These are phyloP conservation scores for Taiozyma sp. DNA, from an alignment of 1,139 yeast species.

Conservation along the genomic window DNA sequence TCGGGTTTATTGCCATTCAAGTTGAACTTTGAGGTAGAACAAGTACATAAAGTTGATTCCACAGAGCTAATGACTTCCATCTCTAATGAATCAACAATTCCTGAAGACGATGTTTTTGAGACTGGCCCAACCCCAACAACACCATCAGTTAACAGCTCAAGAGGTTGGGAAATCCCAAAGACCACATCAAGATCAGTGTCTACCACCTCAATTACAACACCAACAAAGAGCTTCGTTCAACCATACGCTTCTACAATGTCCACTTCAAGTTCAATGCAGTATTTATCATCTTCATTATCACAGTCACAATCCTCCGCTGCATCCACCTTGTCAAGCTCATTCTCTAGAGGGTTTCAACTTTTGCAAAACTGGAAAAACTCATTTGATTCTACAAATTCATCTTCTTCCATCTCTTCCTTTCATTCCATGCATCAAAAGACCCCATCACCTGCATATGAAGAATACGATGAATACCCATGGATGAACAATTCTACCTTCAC, in stretches of 20 bases:
- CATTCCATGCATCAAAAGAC: conserved; percentile 10
- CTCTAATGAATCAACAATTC: conserved; percentile 2
- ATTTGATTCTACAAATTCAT: conserved; percentile 9
- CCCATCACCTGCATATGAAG: conserved; percentile 19
- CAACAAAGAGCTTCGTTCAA: conserved; percentile 12
- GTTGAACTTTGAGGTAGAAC: conserved; percentile 3
- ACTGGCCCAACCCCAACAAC: conserved; percentile 7
- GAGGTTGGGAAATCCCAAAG: conserved; percentile 13
- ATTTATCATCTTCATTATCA: conserved; percentile 21
- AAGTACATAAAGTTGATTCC: not conserved
- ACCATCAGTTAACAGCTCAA: conserved; percentile 14
- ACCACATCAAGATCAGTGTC: conserved; percentile 14
- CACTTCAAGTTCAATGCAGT: conserved; percentile 20
- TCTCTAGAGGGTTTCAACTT: conserved; percentile 21
- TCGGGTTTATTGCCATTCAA: conserved; percentile 40
- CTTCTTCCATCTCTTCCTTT: conserved; percentile 10
- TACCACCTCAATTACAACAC: conserved; percentile 17
- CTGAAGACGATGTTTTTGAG: not conserved
- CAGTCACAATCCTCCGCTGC: conserved; percentile 14
- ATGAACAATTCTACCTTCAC: conserved; percentile 1
- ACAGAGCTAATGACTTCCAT: not conserved
- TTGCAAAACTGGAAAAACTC: conserved; percentile 22
- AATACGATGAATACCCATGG: conserved; percentile 26
- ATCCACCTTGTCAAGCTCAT: conserved; percentile 18
- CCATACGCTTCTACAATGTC: conserved; percentile 14